Percentiles rank a stretch among this genome's conserved stretches.
Evolutionary conservation across 2,329 filamentous ascomycete species (phyloP).

Genomic region (Penicillium verrucosum): DNA sequence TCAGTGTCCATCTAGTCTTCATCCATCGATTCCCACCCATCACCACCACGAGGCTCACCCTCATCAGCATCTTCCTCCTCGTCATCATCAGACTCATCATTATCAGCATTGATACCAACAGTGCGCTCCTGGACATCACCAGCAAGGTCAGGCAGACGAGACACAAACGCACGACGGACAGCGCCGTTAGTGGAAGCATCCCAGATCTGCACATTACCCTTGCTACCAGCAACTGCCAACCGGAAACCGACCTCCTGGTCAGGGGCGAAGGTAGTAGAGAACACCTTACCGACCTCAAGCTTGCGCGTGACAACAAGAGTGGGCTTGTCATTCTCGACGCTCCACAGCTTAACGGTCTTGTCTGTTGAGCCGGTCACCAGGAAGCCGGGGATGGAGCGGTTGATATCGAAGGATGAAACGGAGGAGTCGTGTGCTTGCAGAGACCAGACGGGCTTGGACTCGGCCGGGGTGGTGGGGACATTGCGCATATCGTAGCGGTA

Average conservation of each 20-base stretch:
- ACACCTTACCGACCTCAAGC: conserved; percentile 90
- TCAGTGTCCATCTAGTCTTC: conserved; percentile 42
- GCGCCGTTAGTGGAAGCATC: conserved; percentile 91
- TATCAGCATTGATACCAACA: conserved; percentile 65
- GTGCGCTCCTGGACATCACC: conserved; percentile 69
- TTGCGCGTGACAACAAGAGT: conserved; percentile 89
- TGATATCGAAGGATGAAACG: conserved; percentile 89
- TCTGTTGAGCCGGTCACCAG: conserved; percentile 91
- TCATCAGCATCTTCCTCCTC: conserved; percentile 52
- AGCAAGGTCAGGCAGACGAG: conserved; percentile 60
- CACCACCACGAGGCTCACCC: conserved; percentile 47
- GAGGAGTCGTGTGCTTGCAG: conserved; percentile 93
- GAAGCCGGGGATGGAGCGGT: conserved; percentile 83
- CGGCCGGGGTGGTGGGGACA: conserved; percentile 66
- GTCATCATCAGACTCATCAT: conserved; percentile 65
- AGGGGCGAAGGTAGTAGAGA: conserved; percentile 84
- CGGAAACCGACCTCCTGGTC: conserved; percentile 89
- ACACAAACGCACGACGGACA: conserved; percentile 79
- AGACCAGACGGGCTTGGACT: conserved; percentile 86
- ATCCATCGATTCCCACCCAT: conserved; percentile 56
- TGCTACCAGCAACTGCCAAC: conserved; percentile 89
- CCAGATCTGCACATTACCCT: conserved; percentile 90
- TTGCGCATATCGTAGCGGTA: conserved; percentile 88
- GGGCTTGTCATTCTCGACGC: conserved; percentile 74
- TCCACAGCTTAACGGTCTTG: conserved; percentile 96